Percentiles rank a stretch among this genome's conserved stretches.
These are phyloP conservation scores for Apophysomyces ossiformis DNA, from an alignment of 371 early-diverging fungal genomes.

Conservation along the genomic window DNA sequence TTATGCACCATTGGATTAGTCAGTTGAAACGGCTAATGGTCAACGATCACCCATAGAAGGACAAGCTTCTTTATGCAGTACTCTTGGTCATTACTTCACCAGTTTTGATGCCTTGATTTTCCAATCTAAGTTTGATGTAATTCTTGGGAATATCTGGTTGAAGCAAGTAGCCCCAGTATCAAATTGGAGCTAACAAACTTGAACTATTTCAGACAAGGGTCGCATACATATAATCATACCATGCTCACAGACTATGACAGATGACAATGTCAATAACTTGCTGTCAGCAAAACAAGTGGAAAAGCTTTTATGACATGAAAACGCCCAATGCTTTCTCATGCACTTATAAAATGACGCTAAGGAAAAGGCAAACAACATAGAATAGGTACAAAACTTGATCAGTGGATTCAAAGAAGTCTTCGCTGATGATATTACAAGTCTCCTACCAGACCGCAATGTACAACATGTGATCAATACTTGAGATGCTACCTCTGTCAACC, in stretches of 20 bases:
- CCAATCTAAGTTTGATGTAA: background rate
- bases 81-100: background rate
- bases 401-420: background rate
- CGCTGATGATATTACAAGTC: background rate
- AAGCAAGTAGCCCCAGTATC: background rate
- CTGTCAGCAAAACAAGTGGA: background rate
- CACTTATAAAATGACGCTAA: background rate
- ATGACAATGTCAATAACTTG: background rate
- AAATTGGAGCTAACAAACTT: background rate
- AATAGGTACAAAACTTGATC: background rate
- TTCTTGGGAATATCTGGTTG: conserved; percentile 1
- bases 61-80: background rate
- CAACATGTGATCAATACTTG: conserved; percentile 16
- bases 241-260: too few relatives aligned
- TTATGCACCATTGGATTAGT: background rate
- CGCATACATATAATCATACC: background rate
- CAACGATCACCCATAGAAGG: background rate
- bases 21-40: conserved; percentile 7
- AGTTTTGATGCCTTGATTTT: background rate
- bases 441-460: background rate
- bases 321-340: background rate
- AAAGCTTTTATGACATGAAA: background rate
- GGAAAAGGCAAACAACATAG: background rate
- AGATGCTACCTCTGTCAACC: conserved; percentile 11
- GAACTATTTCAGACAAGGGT: background rate